These are phyloP conservation scores for Geranium brycei DNA, from an alignment of 345 rosid genomes.

Conservation along the genomic window DNA sequence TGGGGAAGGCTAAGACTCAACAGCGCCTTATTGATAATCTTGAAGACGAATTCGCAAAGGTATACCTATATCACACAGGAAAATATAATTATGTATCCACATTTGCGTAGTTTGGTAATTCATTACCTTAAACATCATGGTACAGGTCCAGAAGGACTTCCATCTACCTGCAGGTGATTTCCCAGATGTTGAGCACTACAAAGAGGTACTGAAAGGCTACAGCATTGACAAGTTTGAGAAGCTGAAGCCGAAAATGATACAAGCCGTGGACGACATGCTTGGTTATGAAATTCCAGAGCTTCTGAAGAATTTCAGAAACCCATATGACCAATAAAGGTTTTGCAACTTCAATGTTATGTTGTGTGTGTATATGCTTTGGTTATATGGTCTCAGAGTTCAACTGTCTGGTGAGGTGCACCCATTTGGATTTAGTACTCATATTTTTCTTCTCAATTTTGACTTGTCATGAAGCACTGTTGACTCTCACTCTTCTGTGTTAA, in stretches of 20 bases:
- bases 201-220: conserved; percentile 54
- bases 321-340: conserved; percentile 33
- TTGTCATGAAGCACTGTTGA: no score
- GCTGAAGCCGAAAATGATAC: conserved; percentile 75
- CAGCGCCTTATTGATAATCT: conserved; percentile 70
- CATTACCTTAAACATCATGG: neutral
- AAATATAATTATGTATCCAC: neutral
- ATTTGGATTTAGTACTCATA: no score
- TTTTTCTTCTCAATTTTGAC: no score
- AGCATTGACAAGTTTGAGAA: conserved; percentile 76
- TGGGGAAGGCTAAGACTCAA: conserved; percentile 93
- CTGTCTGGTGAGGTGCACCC: no score
- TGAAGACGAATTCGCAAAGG: conserved; percentile 73
- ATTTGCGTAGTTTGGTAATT: neutral
- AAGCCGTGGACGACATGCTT: conserved; percentile 83
- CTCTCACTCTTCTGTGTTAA: no score
- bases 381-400: no score
- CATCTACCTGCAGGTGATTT: conserved; percentile 81
- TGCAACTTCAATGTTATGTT: neutral
- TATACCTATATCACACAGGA: conserved; percentile 7
- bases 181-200: conserved; percentile 67
- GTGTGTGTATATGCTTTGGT: no score
- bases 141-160: conserved; percentile 70
- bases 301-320: conserved; percentile 70
- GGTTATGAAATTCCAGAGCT: conserved; percentile 82